Base-by-base conservation (phyloP, 306 rosid species). In the Castanea mollissima region DNA sequence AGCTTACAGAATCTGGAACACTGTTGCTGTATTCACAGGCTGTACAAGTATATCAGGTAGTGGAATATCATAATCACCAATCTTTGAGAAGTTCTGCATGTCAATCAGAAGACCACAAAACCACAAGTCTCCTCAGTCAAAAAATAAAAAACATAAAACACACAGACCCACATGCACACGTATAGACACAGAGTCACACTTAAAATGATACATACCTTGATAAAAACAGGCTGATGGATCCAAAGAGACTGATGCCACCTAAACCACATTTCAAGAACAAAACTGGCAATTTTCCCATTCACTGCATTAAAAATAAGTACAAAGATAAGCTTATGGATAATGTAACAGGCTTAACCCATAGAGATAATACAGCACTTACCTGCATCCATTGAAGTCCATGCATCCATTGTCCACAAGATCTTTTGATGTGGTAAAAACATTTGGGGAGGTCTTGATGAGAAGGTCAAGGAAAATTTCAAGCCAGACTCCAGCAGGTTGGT, bases 211-310 rank as follows among this genome's bases (percentile, higher is more conserved):
- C 67, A 70, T 75, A 90, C 97, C 97, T 90, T 84, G 27, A 81
- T 69, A 82, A 81, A 83, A 18, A 75, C 79, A 76, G 95, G 90
- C 52, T 78, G 76, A 80, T 79, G 85, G 11, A 32, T 87, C 99
- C 99, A 95, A 79, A 95, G 73, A 21, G 94, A 91, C 78, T 92
- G 91, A 89, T 95, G 99, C 99, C 97, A 92, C 75, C 86, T 85
- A 82, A 92, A 91, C 99, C 99, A 95, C 91, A 92, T 85, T 82
- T 95, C 99, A 6, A 86, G 82, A 80, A 85, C 78, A 86, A 90
- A 91, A 75, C 94, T 88, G 6, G 88, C 86, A 72, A 88, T 71
- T 74, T 90, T 91, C 69, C 54, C 73, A 74, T 82, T 78, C 69
- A 81, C 99, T 95, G 77, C 62, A 82, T 74, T 15, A 75, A 31